Evolutionary conservation across 2,329 filamentous ascomycete species (phyloP), one percentile per base, ranked within the genome.

Genomic region (Pseudogymnoascus sp.): DNA sequence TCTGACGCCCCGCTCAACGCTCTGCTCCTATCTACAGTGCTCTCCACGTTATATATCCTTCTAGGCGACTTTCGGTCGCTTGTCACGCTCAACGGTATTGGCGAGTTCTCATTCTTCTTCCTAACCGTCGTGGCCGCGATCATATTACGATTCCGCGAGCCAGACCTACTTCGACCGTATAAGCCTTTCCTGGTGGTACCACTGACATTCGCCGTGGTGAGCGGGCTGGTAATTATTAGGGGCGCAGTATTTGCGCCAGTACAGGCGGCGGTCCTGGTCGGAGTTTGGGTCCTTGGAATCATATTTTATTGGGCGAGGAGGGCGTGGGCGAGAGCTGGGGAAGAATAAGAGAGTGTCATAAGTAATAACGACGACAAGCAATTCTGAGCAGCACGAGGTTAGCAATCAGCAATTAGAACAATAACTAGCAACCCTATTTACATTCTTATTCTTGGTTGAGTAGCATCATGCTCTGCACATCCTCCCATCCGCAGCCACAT

Each of bases 81-180:
- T 0, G 67, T 87, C 9, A 86, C 83, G 0, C 85, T 85, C 65
- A 84, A 83, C 59, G 82, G 82, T 0, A 72, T 84, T 3, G 81
- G 80, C 12, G 81, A 84, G 66, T 86, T 83, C 68, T 79, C 84
- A 0, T 87, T 86, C 71, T 86, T 86, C 73, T 84, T 86, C 67
- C 75, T 86, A 30, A 83, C 84, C 0, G 83, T 86, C 0, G 66
- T 86, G 0, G 84, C 84, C 0, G 79, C 82, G 1, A 74, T 86
- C 8, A 72, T 86, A 14, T 71, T 87, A 43, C 78, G 84, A 11
- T 78, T 77, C 61, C 77, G 81, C 1, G 82, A 86, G 68, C 84
- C 84, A 0, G 69, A 73, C 0, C 73, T 87, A 2, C 66, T 74
- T 0, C 71, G 84, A 9, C 84, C 84, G 0, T 87, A 86, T 66